Evolutionary conservation across 139 green algal genomes (phyloP).

Genomic region (Coelastrella sp.): DNA sequence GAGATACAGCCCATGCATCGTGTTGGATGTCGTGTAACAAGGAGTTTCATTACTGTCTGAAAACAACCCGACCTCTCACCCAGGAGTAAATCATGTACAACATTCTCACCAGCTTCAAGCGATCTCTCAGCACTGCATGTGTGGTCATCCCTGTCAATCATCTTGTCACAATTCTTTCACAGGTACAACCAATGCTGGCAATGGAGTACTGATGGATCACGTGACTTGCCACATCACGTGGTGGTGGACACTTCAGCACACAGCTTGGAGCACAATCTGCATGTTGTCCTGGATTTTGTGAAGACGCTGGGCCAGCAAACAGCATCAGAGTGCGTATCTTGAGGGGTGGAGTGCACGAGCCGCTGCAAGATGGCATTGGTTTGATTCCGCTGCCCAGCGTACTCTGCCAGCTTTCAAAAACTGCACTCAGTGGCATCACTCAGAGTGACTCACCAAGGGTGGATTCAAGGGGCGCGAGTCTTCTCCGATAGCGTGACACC

Average conservation of each 20-base stretch:
- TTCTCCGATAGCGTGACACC: too few species aligned
- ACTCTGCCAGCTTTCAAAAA: too few species aligned
- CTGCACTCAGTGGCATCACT: too few species aligned
- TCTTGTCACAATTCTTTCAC: not conserved
- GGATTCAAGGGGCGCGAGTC: too few species aligned
- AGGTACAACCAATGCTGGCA: slow-evolving; percentile 61
- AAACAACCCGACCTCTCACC: not conserved
- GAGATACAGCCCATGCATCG: too few species aligned
- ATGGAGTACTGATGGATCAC: slow-evolving; percentile 55
- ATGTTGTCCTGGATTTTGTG: slow-evolving; percentile 8
- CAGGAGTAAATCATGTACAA: not conserved
- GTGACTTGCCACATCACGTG: slow-evolving; percentile 27
- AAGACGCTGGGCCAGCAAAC: not conserved
- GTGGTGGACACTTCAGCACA: slow-evolving; percentile 34
- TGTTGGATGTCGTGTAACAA: too few species aligned
- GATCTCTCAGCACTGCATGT: not conserved
- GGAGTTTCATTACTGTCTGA: not conserved
- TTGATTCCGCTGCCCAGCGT: too few species aligned
- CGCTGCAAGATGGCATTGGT: too few species aligned
- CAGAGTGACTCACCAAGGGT: too few species aligned
- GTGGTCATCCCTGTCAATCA: not conserved
- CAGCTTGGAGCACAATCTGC: not conserved
- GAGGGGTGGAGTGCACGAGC: too few species aligned
- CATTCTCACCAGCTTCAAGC: not conserved
- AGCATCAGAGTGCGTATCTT: not conserved